phyloP scores from a whole-genome alignment of 2,329 filamentous ascomycete genomes.

The Dichotomopilus funicola region DNA sequence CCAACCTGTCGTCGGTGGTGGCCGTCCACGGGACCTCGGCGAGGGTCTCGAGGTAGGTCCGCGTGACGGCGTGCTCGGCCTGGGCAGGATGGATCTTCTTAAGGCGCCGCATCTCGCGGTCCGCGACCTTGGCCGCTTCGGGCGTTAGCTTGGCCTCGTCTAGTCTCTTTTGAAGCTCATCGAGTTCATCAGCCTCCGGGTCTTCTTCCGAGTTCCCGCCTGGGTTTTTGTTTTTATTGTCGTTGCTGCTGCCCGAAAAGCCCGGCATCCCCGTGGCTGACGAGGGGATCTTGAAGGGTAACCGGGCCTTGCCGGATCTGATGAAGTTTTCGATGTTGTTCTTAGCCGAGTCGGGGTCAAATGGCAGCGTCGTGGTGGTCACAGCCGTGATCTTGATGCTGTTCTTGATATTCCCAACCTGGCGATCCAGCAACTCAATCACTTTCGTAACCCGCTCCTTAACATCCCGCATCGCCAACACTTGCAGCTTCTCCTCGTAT shows the following conservation, averaged over 20 bases:
- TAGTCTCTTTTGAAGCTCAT: constrained; percentile 84
- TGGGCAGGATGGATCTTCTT: constrained; percentile 96
- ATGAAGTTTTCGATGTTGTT: constrained; percentile 14
- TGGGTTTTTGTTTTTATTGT: constrained; percentile 20
- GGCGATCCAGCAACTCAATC: constrained; percentile 74
- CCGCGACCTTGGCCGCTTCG: constrained; percentile 84
- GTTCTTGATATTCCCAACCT: constrained; percentile 77
- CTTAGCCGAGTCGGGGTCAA: constrained; percentile 24
- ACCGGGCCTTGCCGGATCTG: constrained; percentile 27
- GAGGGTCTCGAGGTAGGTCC: constrained; percentile 90
- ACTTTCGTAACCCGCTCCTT: constrained; percentile 74
- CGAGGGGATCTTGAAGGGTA: constrained; percentile 19
- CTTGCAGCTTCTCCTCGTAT: constrained; percentile 83
- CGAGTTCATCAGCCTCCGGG: constrained; percentile 81
- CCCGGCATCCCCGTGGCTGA: constrained; percentile 22
- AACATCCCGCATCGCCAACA: constrained; percentile 74
- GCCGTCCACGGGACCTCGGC: constrained; percentile 90
- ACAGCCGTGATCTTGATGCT: constrained; percentile 80
- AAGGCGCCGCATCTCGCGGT: constrained; percentile 78
- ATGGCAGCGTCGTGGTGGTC: constrained; percentile 57
- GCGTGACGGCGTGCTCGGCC: constrained; percentile 88
- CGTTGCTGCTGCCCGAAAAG: constrained; percentile 20
- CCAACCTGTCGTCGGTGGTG: constrained; percentile 77
- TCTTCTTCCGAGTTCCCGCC: constrained; percentile 55
- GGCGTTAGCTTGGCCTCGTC: constrained; percentile 73